Evolutionary conservation across 1,284 basidiomycete genomes (phyloP).

Genomic region (Xanthoconium separans): DNA sequence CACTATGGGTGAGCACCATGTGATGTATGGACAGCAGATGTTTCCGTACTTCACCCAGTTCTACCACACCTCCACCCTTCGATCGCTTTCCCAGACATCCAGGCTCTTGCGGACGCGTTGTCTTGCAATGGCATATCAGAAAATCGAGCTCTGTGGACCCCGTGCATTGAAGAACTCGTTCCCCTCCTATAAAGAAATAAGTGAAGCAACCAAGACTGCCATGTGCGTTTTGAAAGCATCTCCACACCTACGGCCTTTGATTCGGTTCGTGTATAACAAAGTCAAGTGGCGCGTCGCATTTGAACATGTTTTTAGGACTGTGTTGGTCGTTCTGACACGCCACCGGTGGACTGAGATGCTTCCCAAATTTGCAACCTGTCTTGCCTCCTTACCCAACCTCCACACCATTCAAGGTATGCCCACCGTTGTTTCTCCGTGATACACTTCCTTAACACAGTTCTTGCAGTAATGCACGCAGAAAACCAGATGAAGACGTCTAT

Average conservation of each 20-base stretch:
- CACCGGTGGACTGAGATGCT: conserved; percentile 18
- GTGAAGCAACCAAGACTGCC: background rate
- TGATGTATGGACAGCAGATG: too few species aligned
- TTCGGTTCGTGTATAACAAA: conserved; percentile 9
- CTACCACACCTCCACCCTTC: background rate
- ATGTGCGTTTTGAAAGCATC: conserved; percentile 1
- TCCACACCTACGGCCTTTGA: conserved; percentile 5
- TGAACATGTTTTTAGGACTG: conserved; percentile 19
- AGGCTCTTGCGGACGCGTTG: conserved; percentile 7
- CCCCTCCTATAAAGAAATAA: background rate
- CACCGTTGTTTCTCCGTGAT: background rate
- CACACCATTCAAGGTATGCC: conserved; percentile 29
- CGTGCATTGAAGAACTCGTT: background rate
- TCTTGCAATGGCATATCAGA: conserved; percentile 11
- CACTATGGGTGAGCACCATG: background rate
- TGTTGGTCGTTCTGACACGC: conserved; percentile 24
- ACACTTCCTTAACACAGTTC: background rate
- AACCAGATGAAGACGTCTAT: conserved; percentile 29
- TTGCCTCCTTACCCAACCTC: conserved; percentile 34
- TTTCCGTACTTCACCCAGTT: too few species aligned
- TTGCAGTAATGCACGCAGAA: conserved; percentile 2
- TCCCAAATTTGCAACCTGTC: conserved; percentile 32
- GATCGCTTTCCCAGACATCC: conserved; percentile 5
- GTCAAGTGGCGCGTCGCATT: too few species aligned
- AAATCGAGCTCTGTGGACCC: conserved; percentile 4